A percentile compares a stretch with the other conserved stretches of the same genome.
phyloP scores from a whole-genome alignment of 2,329 filamentous ascomycete species.

The Lithohypha guttulata region DNA sequence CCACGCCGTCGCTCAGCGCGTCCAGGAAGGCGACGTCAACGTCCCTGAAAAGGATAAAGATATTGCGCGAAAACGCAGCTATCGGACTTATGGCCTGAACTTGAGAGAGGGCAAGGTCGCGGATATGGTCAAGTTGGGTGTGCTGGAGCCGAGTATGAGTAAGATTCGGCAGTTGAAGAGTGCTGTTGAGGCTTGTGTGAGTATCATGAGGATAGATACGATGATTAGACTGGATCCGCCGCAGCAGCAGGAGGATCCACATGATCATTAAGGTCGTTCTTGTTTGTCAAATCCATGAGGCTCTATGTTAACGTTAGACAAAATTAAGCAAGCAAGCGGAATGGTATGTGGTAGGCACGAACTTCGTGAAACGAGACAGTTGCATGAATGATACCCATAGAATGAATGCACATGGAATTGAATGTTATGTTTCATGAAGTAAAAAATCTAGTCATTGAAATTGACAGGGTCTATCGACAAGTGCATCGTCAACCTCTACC shows the following conservation, averaged over 20 bases:
- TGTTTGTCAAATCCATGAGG: neutral
- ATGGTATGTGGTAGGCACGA: too few relatives aligned
- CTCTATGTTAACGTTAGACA: neutral
- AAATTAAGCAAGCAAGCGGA: too few relatives aligned
- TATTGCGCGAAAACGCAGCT: constrained; percentile 85
- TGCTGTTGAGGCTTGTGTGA: constrained; percentile 95
- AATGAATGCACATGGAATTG: too few relatives aligned
- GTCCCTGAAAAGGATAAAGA: constrained; percentile 76
- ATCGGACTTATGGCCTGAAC: constrained; percentile 97
- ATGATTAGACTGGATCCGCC: constrained; percentile 88
- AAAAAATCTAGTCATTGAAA: too few relatives aligned
- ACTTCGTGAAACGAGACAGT: too few relatives aligned
- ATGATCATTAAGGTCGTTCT: constrained; percentile 3
- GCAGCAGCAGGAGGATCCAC: constrained; percentile 54
- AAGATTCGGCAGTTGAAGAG: constrained; percentile 98
- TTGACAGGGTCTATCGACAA: too few relatives aligned
- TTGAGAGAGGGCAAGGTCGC: constrained; percentile 79
- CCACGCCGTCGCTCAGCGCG: constrained; percentile 87
- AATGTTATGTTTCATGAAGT: too few relatives aligned
- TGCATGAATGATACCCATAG: constrained; percentile 8
- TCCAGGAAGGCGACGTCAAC: constrained; percentile 62
- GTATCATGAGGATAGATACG: constrained; percentile 98
- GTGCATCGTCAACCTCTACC: too few relatives aligned
- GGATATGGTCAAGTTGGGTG: constrained; percentile 87
- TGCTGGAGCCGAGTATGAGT: constrained; percentile 94